Percentiles rank a stretch among this genome's conserved stretches.
Conservation (phyloP, 2,329 filamentous ascomycete species). For the Claviceps africana region DNA sequence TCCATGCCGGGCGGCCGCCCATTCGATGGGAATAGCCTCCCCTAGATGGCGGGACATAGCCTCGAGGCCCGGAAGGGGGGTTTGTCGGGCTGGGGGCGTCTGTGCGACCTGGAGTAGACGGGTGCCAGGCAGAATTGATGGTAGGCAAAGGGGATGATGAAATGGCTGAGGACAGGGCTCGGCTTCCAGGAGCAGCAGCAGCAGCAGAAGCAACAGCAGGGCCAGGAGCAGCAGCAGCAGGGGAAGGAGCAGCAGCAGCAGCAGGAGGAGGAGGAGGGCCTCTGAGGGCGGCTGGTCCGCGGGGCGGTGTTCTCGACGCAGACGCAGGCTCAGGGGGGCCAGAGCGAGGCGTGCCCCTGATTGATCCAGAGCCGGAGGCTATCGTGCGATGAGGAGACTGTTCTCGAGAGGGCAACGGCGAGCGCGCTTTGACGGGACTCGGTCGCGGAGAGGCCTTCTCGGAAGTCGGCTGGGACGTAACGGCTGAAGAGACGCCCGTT, state of each 20-base stretch:
- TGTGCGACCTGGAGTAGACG: conserved; percentile 22
- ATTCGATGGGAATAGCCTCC: conserved; percentile 32
- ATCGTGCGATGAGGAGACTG: conserved; percentile 19
- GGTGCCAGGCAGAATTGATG: conserved; percentile 15
- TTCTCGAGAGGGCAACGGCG: conserved; percentile 31
- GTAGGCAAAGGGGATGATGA: conserved; percentile 21
- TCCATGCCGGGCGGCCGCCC: conserved; percentile 33
- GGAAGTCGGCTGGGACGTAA: conserved; percentile 36
- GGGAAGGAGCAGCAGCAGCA: no score
- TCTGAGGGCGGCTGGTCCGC: conserved; percentile 39
- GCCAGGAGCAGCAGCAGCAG: no score
- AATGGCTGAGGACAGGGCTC: conserved; percentile 25
- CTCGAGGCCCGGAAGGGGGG: conserved; percentile 40
- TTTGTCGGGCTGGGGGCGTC: conserved; percentile 32
- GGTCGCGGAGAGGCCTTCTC: conserved; percentile 40
- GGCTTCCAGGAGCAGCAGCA: conserved; percentile 26
- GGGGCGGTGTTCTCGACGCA: conserved; percentile 33
- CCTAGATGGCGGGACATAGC: conserved; percentile 32
- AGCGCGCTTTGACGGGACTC: conserved; percentile 31
- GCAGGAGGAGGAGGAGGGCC: conserved; percentile 20
- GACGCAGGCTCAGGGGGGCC: conserved; percentile 16
- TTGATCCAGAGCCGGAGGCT: conserved; percentile 11
- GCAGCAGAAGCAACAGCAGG: conserved; percentile 16
- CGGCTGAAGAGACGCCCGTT: conserved; percentile 33
- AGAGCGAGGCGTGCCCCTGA: conserved; percentile 16